Conservation (phyloP, 495 filamentous ascomycete species). For the Penicillium verhagenii region DNA sequence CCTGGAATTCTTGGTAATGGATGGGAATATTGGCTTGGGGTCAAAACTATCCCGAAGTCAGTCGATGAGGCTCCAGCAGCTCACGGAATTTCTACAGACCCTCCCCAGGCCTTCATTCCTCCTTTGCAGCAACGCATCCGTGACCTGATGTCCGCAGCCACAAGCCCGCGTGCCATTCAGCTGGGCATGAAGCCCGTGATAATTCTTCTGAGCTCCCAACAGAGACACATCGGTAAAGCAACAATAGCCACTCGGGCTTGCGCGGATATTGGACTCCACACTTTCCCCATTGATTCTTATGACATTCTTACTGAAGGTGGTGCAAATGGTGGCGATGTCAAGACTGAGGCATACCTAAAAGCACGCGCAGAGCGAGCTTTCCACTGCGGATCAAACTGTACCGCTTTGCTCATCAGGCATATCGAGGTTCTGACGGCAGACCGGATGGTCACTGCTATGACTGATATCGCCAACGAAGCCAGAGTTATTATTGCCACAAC, state of each 20-base stretch:
- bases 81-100: slow-evolving; percentile 46
- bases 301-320: slow-evolving; percentile 90
- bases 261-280: slow-evolving; percentile 85
- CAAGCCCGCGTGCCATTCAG: slow-evolving; percentile 81
- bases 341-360: slow-evolving; percentile 86
- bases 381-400: slow-evolving; percentile 78
- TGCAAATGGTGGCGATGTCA: slow-evolving; percentile 82
- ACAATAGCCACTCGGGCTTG: slow-evolving; percentile 73
- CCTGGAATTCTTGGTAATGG: slow-evolving; percentile 69
- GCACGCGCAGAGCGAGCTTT: slow-evolving; percentile 85
- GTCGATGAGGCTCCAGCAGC: slow-evolving; percentile 33
- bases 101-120: slow-evolving; percentile 55
- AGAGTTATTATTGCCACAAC: slow-evolving; percentile 89
- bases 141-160: slow-evolving; percentile 84
- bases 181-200: slow-evolving; percentile 84
- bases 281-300: slow-evolving; percentile 85
- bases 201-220: slow-evolving; percentile 83
- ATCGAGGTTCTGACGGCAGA: slow-evolving; percentile 90
- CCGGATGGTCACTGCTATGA: slow-evolving; percentile 78
- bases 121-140: slow-evolving; percentile 72
- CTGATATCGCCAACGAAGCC: slow-evolving; percentile 68
- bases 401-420: slow-evolving; percentile 79
- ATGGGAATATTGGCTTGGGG: slow-evolving; percentile 85
- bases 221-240: slow-evolving; percentile 87
- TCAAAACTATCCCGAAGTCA: slow-evolving; percentile 56